A percentile compares a stretch with the other conserved stretches of the same genome.
These are phyloP conservation scores for Cordia subcordata DNA, from an alignment of 257 asterid species.

Conservation along the genomic window DNA sequence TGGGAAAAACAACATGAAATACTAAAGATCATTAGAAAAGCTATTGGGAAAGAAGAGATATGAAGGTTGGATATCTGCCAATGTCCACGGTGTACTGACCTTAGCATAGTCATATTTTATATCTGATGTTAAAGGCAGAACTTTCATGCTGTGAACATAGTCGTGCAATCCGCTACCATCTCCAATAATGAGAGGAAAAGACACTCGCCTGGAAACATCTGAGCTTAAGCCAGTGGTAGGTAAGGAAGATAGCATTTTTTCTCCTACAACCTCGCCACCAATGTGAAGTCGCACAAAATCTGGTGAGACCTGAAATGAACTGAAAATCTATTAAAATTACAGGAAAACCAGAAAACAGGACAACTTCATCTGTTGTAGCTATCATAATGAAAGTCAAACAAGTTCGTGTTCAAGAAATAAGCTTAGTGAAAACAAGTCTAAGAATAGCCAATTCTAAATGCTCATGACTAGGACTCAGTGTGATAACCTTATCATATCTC, in stretches of 20 bases:
- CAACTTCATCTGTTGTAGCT: not conserved
- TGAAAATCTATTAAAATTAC: constrained; percentile 7
- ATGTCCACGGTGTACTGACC: constrained; percentile 30
- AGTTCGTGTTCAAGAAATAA: too few relatives aligned
- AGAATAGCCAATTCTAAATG: too few relatives aligned
- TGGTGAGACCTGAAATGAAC: constrained; percentile 45
- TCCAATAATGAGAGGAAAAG: constrained; percentile 45
- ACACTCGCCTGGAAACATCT: constrained; percentile 30
- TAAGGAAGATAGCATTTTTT: constrained; percentile 42
- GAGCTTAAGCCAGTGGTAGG: constrained; percentile 25
- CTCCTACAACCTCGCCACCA: constrained; percentile 63
- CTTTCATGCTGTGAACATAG: constrained; percentile 48
- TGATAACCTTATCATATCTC: too few relatives aligned
- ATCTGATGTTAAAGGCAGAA: constrained; percentile 29
- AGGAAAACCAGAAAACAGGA: constrained; percentile 12
- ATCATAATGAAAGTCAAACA: not conserved
- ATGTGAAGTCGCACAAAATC: constrained; percentile 51
- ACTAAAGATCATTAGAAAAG: not conserved
- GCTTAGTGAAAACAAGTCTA: too few relatives aligned
- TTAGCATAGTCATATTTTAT: constrained; percentile 41
- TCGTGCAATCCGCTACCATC: constrained; percentile 38
- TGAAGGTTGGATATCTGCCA: not conserved
- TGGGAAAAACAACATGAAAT: not conserved
- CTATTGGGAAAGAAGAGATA: not conserved
- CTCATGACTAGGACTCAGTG: too few relatives aligned